phyloP scores from a whole-genome alignment of 164 flowering plant genomes.

The Magnolia sinica region DNA sequence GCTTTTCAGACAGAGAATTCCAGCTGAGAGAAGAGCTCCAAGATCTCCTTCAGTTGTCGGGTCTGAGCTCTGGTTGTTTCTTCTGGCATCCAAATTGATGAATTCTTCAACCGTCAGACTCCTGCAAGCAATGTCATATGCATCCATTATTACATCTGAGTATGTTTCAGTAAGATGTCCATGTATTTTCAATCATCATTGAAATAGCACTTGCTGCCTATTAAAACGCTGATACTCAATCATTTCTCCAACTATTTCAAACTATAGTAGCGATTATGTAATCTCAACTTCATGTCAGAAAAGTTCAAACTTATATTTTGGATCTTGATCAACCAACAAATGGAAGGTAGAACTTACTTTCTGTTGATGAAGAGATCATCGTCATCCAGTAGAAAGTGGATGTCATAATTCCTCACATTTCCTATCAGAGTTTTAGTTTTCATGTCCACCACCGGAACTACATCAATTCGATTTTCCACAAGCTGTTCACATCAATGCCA shows the following conservation, averaged over 20 bases:
- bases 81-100: constrained; percentile 21
- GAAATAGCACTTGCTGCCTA: neutral
- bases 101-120: constrained; percentile 25
- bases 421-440: constrained; percentile 32
- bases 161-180: neutral
- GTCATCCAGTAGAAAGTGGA: constrained; percentile 29
- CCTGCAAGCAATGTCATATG: constrained; percentile 18
- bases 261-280: neutral
- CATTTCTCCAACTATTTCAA: neutral
- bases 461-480: constrained; percentile 27
- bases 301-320: neutral
- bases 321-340: neutral
- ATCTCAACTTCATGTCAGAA: neutral
- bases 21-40: constrained; percentile 26
- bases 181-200: neutral
- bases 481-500: constrained; percentile 8
- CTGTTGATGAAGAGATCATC: constrained; percentile 22
- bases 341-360: constrained; percentile 21
- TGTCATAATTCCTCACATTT: constrained; percentile 29
- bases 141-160: neutral
- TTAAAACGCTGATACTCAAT: neutral
- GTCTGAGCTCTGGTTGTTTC: neutral
- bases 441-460: constrained; percentile 28
- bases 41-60: constrained; percentile 14
- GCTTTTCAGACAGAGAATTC: constrained; percentile 18